Percentiles rank a stretch among this genome's conserved stretches.
These are phyloP conservation scores for Calonectria crousiana DNA, from an alignment of 2,329 filamentous ascomycete species.

Conservation along the genomic window DNA sequence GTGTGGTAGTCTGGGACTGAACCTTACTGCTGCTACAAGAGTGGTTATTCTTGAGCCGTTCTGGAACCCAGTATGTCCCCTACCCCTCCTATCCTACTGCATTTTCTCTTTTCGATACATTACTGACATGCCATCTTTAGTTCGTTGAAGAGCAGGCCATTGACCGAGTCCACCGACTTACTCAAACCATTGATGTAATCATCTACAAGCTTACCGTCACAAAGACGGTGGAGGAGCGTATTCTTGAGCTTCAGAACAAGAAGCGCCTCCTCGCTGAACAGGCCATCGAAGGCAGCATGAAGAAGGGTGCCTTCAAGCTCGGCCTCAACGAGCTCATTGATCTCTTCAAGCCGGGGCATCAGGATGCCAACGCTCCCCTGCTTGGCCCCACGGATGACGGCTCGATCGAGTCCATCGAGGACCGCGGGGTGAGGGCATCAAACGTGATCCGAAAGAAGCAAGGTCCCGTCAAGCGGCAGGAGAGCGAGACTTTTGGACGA, in stretches of 20 bases:
- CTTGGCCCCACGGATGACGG: constrained; percentile 36
- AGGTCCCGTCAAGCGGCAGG: constrained; percentile 44
- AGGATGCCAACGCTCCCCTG: constrained; percentile 30
- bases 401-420: constrained; percentile 28
- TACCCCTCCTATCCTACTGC: constrained; percentile 25
- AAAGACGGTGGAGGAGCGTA: constrained; percentile 91
- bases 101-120: background rate
- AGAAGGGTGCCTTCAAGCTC: constrained; percentile 82
- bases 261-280: constrained; percentile 93
- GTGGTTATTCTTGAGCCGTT: constrained; percentile 98
- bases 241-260: constrained; percentile 93
- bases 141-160: constrained; percentile 99
- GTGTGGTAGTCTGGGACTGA: constrained; percentile 92
- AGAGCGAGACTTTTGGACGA: constrained; percentile 56
- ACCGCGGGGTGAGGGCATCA: constrained; percentile 39
- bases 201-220: constrained; percentile 94
- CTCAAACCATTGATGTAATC: constrained; percentile 93
- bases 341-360: constrained; percentile 79
- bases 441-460: constrained; percentile 43
- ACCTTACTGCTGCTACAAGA: constrained; percentile 91
- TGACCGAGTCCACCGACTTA: constrained; percentile 97
- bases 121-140: constrained; percentile 52
- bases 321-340: constrained; percentile 94
- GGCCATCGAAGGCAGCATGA: constrained; percentile 86
- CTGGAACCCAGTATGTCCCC: constrained; percentile 87